Base-by-base conservation (phyloP, 352 stramenopile genomes). In the Phytophthora cactorum region DNA sequence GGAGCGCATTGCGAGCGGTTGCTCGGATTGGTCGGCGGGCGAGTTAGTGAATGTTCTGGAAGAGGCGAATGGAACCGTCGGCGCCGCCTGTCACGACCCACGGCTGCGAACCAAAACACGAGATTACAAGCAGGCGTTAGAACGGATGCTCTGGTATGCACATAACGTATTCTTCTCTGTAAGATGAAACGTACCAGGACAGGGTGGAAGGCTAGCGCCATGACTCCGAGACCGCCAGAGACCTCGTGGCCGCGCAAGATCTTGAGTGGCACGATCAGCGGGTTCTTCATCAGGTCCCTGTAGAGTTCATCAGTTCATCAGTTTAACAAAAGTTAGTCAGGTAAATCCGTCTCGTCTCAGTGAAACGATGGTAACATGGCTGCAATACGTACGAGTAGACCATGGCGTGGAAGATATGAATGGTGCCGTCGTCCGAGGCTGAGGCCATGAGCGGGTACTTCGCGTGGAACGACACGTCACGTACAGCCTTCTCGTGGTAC, bases 331-430 rank as follows among this genome's bases (percentile, higher is more conserved):
- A 52, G 12, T 31, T 36, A 27, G 45, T 52, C 9, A 32, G 34
- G 11, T 52, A 27, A 52, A 46, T 43, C 6, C 36, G 66, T 9
- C 45, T 71, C 46, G 52, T 61, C 64, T 66, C 52, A 72, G 29
- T 61, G 34, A 64, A 70, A 52, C 46, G 14, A 68, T 45, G 15
- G 7, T 34, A 38, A 31, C 22, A 43, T 52, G 11, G 5, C 10
- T 29, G 28, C 27, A 65, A 71, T 51, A 92, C 87, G 83, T 93
- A 95, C 87, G 89, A 98, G 85, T 99, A 99, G 17, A 99, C 97
- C 88, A 98, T 99, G 31, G 95, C 92, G 75, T 99, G 98, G 86
- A 99, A 99, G 43, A 99, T 97, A 81, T 99, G 97, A 67, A 99
- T 96, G 49, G 86, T 95, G 61, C 98, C 98, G 75, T 99, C 98